These are phyloP conservation scores for Rubia occidens DNA, from an alignment of 305 asterid species.

Conservation along the genomic window DNA sequence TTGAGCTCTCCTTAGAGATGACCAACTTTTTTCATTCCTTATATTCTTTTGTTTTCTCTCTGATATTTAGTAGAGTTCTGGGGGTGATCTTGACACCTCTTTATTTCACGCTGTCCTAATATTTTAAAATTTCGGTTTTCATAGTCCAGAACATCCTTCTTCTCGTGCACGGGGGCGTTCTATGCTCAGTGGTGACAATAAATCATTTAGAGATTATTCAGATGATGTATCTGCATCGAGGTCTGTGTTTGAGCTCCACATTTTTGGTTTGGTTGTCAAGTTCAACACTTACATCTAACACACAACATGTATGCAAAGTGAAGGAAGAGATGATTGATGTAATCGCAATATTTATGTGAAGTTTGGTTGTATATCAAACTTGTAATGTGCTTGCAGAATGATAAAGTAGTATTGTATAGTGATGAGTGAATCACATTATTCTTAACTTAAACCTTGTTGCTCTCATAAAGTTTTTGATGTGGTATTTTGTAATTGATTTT, in stretches of 20 bases:
- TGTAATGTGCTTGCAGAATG: background rate
- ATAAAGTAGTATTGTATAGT: background rate
- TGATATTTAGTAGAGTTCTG: background rate
- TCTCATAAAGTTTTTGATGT: background rate
- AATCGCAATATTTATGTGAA: background rate
- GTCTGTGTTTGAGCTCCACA: conserved; percentile 28
- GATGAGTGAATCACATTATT: background rate
- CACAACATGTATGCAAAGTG: background rate
- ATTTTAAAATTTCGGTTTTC: conserved; percentile 12
- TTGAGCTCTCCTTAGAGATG: conserved; percentile 8
- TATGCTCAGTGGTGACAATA: conserved; percentile 86
- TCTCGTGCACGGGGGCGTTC: conserved; percentile 75
- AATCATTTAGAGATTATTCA: conserved; percentile 51
- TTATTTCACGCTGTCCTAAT: background rate
- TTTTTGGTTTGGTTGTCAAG: conserved; percentile 7
- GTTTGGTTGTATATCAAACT: background rate
- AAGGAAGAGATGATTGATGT: background rate
- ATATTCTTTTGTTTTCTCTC: background rate
- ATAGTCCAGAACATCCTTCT: conserved; percentile 96
- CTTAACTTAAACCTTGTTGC: background rate
- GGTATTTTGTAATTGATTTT: background rate
- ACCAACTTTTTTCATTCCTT: background rate
- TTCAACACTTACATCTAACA: background rate
- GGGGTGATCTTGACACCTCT: background rate
- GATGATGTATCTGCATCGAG: conserved; percentile 61